A percentile compares a stretch with the other conserved stretches of the same genome.
Conservation (phyloP, 768 basidiomycete species). For the Hericium alpestre region DNA sequence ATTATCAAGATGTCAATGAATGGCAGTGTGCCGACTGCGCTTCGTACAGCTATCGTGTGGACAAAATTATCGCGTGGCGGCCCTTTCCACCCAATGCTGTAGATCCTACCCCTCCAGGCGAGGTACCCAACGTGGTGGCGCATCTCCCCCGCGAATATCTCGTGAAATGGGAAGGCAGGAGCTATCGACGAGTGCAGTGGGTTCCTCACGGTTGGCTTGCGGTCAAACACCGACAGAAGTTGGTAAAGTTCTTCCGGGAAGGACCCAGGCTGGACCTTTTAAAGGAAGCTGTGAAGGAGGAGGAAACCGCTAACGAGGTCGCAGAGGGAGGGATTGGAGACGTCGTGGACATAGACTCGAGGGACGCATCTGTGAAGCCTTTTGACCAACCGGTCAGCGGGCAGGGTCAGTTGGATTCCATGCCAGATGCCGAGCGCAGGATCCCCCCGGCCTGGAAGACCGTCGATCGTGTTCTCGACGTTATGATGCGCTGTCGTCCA, state of each 20-base stretch:
- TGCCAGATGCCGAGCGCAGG: slow-evolving; percentile 59
- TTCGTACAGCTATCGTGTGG: slow-evolving; percentile 58
- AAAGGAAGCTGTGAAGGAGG: slow-evolving; percentile 30
- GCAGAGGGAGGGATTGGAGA: slow-evolving; percentile 30
- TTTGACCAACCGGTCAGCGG: slow-evolving; percentile 13
- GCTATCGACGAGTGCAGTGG: slow-evolving; percentile 77
- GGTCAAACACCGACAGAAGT: slow-evolving; percentile 49
- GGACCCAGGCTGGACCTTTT: slow-evolving; percentile 65
- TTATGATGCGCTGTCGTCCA: slow-evolving; percentile 50
- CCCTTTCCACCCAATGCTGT: slow-evolving; percentile 59
- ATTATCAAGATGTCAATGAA: slow-evolving; percentile 43
- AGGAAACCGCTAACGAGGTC: slow-evolving; percentile 16
- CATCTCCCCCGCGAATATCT: slow-evolving; percentile 83
- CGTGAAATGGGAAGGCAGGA: slow-evolving; percentile 76
- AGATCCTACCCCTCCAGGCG: slow-evolving; percentile 35
- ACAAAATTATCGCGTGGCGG: slow-evolving; percentile 89
- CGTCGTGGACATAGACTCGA: slow-evolving; percentile 16
- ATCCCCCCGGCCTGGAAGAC: slow-evolving; percentile 81
- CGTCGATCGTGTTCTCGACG: slow-evolving; percentile 83
- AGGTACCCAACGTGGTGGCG: slow-evolving; percentile 42
- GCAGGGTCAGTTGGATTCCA: slow-evolving; percentile 24
- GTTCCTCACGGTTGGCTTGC: slow-evolving; percentile 89
- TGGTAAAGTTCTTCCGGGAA: slow-evolving; percentile 65
- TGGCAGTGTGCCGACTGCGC: slow-evolving; percentile 76
- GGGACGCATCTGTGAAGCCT: slow-evolving; percentile 4